Percentiles rank a stretch among this genome's conserved stretches.
These are phyloP conservation scores for Candida montana DNA, from an alignment of 805 yeast genomes.

Conservation along the genomic window DNA sequence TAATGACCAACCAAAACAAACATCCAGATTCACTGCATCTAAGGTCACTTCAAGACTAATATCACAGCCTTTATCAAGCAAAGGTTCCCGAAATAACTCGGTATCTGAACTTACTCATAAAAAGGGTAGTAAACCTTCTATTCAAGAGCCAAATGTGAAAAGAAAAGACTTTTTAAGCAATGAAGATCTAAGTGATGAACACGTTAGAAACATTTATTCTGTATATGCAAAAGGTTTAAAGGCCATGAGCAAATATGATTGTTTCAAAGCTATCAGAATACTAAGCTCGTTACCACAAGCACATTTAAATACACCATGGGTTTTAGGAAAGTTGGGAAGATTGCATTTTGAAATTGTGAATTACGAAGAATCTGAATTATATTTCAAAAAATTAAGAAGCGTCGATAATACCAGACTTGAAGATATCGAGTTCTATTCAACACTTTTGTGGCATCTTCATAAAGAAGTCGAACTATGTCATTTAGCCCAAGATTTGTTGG, in stretches of 20 bases:
- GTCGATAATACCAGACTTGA: conserved; percentile 72
- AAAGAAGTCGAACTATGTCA: conserved; percentile 74
- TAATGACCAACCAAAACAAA: conserved; percentile 21
- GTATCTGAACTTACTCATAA: conserved; percentile 15
- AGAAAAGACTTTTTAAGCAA: conserved; percentile 14
- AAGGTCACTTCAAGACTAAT: conserved; percentile 44
- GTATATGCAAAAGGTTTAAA: conserved; percentile 56
- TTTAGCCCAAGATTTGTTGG: conserved; percentile 75
- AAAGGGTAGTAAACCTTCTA: conserved; percentile 13
- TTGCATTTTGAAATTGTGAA: conserved; percentile 83
- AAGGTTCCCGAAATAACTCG: conserved; percentile 5
- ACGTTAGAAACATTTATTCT: conserved; percentile 43
- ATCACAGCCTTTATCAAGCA: conserved; percentile 32
- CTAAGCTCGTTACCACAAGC: conserved; percentile 58
- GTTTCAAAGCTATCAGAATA: conserved; percentile 70
- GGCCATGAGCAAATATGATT: conserved; percentile 62
- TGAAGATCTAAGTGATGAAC: conserved; percentile 32
- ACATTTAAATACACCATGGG: conserved; percentile 77
- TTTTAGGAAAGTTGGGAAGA: conserved; percentile 71
- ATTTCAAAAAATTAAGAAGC: conserved; percentile 56
- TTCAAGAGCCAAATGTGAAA: conserved; percentile 5
- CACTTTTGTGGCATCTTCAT: conserved; percentile 88
- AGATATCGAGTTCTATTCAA: conserved; percentile 90
- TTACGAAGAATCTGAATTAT: conserved; percentile 67
- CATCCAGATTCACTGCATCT: conserved; percentile 33